Conservation (phyloP, 208 protist genomes). For the Trypanosomatidae sp. region DNA sequence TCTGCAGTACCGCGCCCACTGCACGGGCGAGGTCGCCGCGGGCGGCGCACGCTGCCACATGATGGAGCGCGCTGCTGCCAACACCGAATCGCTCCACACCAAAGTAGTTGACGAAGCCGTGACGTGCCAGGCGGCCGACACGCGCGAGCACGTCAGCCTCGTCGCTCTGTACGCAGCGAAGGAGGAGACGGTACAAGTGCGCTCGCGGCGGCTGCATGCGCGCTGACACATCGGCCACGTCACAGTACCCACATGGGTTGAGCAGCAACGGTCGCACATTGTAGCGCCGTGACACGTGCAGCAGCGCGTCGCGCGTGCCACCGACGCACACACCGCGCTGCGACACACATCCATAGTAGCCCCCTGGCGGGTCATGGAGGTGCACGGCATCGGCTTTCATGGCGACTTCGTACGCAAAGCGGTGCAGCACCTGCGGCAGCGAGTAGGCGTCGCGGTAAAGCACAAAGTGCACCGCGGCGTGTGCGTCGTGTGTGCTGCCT, state of each 20-base stretch:
- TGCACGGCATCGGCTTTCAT: slow-evolving; percentile 27
- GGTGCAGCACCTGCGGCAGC: slow-evolving; percentile 25
- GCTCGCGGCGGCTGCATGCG: slow-evolving; percentile 8
- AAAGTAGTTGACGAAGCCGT: slow-evolving; percentile 84
- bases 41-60: slow-evolving; percentile 26
- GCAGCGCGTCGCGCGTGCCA: slow-evolving; percentile 59
- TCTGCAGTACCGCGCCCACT: slow-evolving; percentile 36
- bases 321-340: slow-evolving; percentile 58
- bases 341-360: slow-evolving; percentile 45
- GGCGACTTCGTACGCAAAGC: slow-evolving; percentile 54
- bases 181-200: slow-evolving; percentile 39
- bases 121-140: slow-evolving; percentile 9
- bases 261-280: slow-evolving; percentile 69
- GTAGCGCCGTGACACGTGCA: slow-evolving; percentile 64
- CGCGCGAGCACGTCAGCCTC: slow-evolving; percentile 10
- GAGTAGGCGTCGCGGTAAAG: slow-evolving; percentile 61
- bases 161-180: slow-evolving; percentile 45
- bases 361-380: slow-evolving; percentile 24
- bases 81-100: slow-evolving; percentile 51
- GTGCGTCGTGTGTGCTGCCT: slow-evolving; percentile 28
- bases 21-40: slow-evolving; percentile 17
- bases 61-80: slow-evolving; percentile 37
- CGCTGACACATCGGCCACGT: slow-evolving; percentile 3
- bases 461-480: slow-evolving; percentile 51
- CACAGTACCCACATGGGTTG: slow-evolving; percentile 37